A percentile compares a stretch with the other conserved stretches of the same genome.
These are phyloP conservation scores for Monilinia fructicola DNA, from an alignment of 2,329 filamentous ascomycete genomes.

Conservation along the genomic window DNA sequence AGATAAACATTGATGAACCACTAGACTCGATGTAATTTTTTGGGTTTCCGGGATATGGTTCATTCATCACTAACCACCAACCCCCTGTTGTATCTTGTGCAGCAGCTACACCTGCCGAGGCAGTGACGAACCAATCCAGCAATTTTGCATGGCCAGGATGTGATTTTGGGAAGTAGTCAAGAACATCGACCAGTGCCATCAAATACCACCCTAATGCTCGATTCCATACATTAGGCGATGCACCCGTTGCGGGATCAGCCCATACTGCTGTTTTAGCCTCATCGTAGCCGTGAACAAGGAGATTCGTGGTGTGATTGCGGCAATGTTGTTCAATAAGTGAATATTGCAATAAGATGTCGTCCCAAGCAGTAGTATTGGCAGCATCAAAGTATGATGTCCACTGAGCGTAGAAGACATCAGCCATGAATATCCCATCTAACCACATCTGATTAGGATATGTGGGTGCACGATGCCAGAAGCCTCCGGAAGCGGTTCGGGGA, in stretches of 20 bases:
- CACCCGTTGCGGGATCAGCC: slow-evolving; percentile 42
- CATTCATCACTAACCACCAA: slow-evolving; percentile 22
- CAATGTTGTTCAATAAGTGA: slow-evolving; percentile 34
- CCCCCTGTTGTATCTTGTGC: slow-evolving; percentile 16
- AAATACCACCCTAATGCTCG: slow-evolving; percentile 44
- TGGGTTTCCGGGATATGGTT: slow-evolving; percentile 16
- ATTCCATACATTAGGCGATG: slow-evolving; percentile 44
- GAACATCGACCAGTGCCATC: slow-evolving; percentile 43
- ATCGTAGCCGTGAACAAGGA: slow-evolving; percentile 43
- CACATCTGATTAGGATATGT: slow-evolving; percentile 56
- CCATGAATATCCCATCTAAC: slow-evolving; percentile 54
- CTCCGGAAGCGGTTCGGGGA: slow-evolving; percentile 51
- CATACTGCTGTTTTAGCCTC: slow-evolving; percentile 40
- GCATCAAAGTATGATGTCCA: slow-evolving; percentile 30
- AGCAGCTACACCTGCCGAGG: slow-evolving; percentile 10
- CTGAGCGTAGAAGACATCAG: slow-evolving; percentile 39
- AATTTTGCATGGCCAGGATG: slow-evolving; percentile 22
- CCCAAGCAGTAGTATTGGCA: slow-evolving; percentile 37
- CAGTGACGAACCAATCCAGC: slow-evolving; percentile 4
- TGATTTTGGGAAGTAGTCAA: slow-evolving; percentile 37
- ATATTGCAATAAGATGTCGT: slow-evolving; percentile 38
- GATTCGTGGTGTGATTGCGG: slow-evolving; percentile 33
- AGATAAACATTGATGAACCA: slow-evolving; percentile 12
- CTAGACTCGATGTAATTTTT: slow-evolving; percentile 21
- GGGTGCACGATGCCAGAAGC: slow-evolving; percentile 46